Evolutionary conservation across 1,284 basidiomycete genomes (phyloP).

Genomic region (Sutorius eximius): DNA sequence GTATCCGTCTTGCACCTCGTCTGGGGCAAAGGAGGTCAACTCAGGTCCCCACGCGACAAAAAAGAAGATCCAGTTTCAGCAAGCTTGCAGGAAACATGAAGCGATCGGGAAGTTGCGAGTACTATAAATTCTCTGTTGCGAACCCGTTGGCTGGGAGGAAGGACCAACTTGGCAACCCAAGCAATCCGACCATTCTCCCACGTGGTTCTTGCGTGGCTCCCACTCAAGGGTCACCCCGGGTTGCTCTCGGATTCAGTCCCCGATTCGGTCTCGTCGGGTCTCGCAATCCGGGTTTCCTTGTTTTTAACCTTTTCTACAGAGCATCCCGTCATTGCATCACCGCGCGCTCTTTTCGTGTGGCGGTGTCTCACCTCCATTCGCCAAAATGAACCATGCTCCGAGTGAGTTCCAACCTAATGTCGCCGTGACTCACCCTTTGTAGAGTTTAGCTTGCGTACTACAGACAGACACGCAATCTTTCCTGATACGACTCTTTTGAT

Average conservation of each 20-base stretch:
- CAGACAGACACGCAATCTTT: not conserved
- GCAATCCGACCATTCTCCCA: slow-evolving; percentile 22
- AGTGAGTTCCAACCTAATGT: slow-evolving; percentile 9
- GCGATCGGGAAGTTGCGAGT: slow-evolving; percentile 22
- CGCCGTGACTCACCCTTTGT: slow-evolving; percentile 25
- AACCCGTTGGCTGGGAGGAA: slow-evolving; percentile 10
- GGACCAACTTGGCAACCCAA: slow-evolving; percentile 11
- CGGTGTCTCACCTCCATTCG: not conserved
- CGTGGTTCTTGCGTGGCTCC: slow-evolving; percentile 23
- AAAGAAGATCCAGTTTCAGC: slow-evolving; percentile 13
- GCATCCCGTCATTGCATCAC: slow-evolving; percentile 1
- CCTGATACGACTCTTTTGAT: slow-evolving; percentile 1
- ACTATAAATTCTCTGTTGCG: slow-evolving; percentile 18
- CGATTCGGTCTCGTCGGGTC: slow-evolving; percentile 13
- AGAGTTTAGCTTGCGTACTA: not conserved
- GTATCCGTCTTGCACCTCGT: not conserved
- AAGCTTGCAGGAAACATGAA: slow-evolving; percentile 11
- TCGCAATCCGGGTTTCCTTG: slow-evolving; percentile 16
- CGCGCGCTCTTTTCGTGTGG: not conserved
- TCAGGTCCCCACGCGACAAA: slow-evolving; percentile 16
- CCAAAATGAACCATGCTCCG: not conserved
- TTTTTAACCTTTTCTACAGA: not conserved
- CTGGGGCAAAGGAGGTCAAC: not conserved
- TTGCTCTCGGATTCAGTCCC: slow-evolving; percentile 9
- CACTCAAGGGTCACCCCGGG: slow-evolving; percentile 13